Conservation (phyloP, 805 yeast genomes). For the Metschnikowia borealis region DNA sequence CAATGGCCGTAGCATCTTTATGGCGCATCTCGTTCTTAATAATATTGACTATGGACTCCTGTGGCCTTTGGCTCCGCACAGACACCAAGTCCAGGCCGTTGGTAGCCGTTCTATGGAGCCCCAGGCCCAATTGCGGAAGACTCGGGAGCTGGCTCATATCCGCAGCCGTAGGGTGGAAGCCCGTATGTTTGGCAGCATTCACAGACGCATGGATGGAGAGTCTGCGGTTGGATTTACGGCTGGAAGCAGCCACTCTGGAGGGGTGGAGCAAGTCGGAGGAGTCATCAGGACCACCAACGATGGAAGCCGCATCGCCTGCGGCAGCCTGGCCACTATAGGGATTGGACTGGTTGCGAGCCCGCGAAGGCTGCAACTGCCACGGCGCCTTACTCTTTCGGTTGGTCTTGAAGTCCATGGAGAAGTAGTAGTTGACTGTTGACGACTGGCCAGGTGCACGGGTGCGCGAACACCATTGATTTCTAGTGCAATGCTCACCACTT, state of each 20-base stretch:
- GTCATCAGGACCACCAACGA: background rate
- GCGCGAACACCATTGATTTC: background rate
- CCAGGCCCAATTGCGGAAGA: slow-evolving; percentile 21
- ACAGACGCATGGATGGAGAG: slow-evolving; percentile 20
- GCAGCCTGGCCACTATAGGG: slow-evolving; percentile 11
- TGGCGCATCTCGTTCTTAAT: slow-evolving; percentile 45
- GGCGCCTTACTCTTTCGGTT: slow-evolving; percentile 43
- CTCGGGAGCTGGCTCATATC: slow-evolving; percentile 14
- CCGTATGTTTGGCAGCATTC: slow-evolving; percentile 10
- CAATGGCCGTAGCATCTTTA: slow-evolving; percentile 70
- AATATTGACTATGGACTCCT: slow-evolving; percentile 12
- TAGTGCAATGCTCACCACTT: no score
- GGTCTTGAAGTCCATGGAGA: slow-evolving; percentile 30
- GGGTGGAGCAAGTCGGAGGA: slow-evolving; percentile 8
- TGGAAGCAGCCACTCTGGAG: slow-evolving; percentile 8
- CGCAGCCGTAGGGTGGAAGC: slow-evolving; percentile 6
- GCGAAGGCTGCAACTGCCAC: slow-evolving; percentile 27
- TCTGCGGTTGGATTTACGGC: slow-evolving; percentile 14
- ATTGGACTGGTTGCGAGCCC: slow-evolving; percentile 7
- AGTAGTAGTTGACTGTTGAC: background rate
- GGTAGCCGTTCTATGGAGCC: slow-evolving; percentile 13
- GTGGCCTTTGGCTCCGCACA: slow-evolving; percentile 11
- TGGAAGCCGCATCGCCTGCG: background rate
- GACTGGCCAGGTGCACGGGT: background rate
- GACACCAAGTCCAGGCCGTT: slow-evolving; percentile 12